Base-by-base conservation (phyloP, 495 filamentous ascomycete genomes). In the Aspergillus nidulans region DNA sequence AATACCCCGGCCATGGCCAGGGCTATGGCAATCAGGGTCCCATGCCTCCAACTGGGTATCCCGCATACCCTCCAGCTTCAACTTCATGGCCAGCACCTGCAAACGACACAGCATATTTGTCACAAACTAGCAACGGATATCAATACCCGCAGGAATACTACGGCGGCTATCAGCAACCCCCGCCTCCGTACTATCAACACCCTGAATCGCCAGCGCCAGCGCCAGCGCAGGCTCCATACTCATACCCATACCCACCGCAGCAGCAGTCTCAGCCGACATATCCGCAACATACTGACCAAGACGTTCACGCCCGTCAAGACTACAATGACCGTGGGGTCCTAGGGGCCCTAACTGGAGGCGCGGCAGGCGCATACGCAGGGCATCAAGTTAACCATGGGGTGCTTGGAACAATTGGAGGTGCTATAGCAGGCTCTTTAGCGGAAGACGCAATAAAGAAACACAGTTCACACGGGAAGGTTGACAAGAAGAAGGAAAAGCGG, bases 381-480 rank as follows among this genome's bases (percentile, higher is more conserved):
- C 63, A 72, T 20, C 62, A 71, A 45, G 61, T 62, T 6, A 58
- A 65, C 18, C 70, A 74, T 53, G 67, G 63, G 6, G 46, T 74
- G 25, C 44, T 74, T 18, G 70, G 70, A 20, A 61, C 71, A n/a
- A 55, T 74, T 28, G 69, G 64, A 4, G 70, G 70, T 6, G 72
- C 72, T 1, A 63, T 75, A 15, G 55, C 62, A 0, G 72, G 72
- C 9, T 73, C 64, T 18, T 61, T 70, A 16, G 51, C 67, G 13
- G 65, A 72, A 54, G 67, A 72, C 42, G 63, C 67, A n/a, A 57
- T 67, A 54, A 72, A 72, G 64, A 56, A 71, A 7, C 47, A 64
- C n/a, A n/a, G n/a, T 30, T 52, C 49, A 15, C 43, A 55, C 28
- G 52, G 53, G 41, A 58, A 58, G 34, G 24, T 58, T 15, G 42